Conservation (phyloP, 495 filamentous ascomycete species). For the Copromyces sp. region DNA sequence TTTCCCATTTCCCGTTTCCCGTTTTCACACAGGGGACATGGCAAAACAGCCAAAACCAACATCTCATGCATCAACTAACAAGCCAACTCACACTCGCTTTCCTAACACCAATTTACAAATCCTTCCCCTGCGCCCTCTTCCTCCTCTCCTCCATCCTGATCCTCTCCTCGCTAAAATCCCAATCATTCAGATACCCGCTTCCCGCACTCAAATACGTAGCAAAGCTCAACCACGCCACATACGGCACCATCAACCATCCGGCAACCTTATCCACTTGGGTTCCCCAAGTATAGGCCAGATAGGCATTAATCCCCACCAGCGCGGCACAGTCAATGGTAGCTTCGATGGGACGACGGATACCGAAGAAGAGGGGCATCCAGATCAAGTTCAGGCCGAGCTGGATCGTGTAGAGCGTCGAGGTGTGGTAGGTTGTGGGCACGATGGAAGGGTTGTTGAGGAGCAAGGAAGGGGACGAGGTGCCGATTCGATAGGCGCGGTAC, state of each 20-base stretch:
- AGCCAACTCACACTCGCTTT: not conserved
- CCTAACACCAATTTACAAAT: not conserved
- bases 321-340: constrained; percentile 68
- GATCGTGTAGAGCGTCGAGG: constrained; percentile 67
- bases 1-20: too few species aligned
- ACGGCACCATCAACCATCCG: constrained; percentile 66
- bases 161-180: constrained; percentile 37
- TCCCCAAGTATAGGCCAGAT: constrained; percentile 64
- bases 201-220: constrained; percentile 70
- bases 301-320: constrained; percentile 56
- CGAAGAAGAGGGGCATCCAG: constrained; percentile 95
- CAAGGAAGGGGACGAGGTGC: constrained; percentile 26
- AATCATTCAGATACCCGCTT: constrained; percentile 64
- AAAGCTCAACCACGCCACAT: constrained; percentile 73
- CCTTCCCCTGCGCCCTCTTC: constrained; percentile 2
- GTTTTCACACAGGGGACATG: too few species aligned
- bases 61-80: not conserved
- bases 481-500: constrained; percentile 52
- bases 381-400: constrained; percentile 75
- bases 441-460: constrained; percentile 3
- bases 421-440: constrained; percentile 35
- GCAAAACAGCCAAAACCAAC: not conserved
- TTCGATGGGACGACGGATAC: constrained; percentile 53
- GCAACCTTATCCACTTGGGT: constrained; percentile 54
- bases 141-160: not conserved